These are phyloP conservation scores for Apiotrichum sp. DNA, from an alignment of 1,284 basidiomycete species.

Conservation along the genomic window DNA sequence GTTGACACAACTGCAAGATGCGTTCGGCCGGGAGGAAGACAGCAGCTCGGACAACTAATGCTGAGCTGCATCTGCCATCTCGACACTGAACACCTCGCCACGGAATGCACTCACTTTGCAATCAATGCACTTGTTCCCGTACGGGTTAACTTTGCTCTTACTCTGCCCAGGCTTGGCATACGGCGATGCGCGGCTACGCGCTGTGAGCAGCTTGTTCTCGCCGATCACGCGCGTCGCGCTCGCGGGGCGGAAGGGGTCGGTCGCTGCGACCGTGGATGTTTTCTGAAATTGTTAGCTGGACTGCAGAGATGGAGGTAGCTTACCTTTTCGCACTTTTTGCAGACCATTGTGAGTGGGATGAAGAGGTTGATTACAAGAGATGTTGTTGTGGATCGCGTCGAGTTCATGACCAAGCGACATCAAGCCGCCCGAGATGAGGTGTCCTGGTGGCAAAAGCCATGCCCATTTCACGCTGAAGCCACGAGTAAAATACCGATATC, in stretches of 20 bases:
- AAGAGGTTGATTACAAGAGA: neutral
- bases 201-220: constrained; percentile 46
- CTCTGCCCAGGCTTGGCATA: constrained; percentile 34
- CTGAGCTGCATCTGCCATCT: too few relatives aligned
- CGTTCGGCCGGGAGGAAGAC: too few relatives aligned
- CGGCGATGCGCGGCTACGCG: constrained; percentile 33
- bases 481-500: neutral
- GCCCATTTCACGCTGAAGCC: too few relatives aligned
- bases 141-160: constrained; percentile 35
- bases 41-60: too few relatives aligned
- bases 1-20: too few relatives aligned
- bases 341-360: constrained; percentile 36
- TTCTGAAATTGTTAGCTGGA: constrained; percentile 24
- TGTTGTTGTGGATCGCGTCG: neutral
- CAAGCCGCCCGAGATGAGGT: too few relatives aligned
- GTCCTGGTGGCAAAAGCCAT: too few relatives aligned
- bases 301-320: constrained; percentile 2
- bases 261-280: constrained; percentile 39
- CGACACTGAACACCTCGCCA: too few relatives aligned
- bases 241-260: constrained; percentile 40
- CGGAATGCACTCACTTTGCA: constrained; percentile 35
- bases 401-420: too few relatives aligned
- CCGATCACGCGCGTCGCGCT: constrained; percentile 41
- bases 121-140: constrained; percentile 46
- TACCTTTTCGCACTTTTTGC: constrained; percentile 49